These are phyloP conservation scores for Fraxinus americana DNA, from an alignment of 257 asterid genomes.

Conservation along the genomic window DNA sequence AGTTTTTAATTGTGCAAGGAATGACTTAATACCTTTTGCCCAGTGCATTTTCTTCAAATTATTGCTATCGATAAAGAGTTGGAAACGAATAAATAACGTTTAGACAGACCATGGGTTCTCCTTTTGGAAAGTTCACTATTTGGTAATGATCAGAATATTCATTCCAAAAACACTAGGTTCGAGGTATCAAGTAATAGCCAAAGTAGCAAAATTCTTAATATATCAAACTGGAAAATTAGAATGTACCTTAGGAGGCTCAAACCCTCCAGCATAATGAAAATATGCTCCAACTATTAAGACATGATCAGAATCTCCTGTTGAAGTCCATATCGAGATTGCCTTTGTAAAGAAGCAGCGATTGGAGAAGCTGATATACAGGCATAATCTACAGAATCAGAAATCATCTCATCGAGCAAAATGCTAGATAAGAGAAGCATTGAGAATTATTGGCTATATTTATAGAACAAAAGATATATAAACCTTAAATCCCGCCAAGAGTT, in stretches of 20 bases:
- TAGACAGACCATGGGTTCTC: neutral
- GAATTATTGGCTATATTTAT: constrained; percentile 15
- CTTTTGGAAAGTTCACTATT: neutral
- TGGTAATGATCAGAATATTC: neutral
- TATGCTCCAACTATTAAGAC: constrained; percentile 88
- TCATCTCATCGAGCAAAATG: neutral
- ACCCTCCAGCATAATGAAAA: constrained; percentile 97
- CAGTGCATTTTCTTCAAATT: neutral
- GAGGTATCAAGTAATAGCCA: neutral
- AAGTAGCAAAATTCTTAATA: constrained; percentile 3
- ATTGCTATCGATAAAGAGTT: neutral
- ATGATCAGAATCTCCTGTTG: constrained; percentile 94
- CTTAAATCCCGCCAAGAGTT: constrained; percentile 3
- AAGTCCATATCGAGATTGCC: constrained; percentile 96
- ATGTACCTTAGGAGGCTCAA: constrained; percentile 90
- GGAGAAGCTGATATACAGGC: constrained; percentile 63
- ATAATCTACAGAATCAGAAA: constrained; percentile 25
- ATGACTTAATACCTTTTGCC: neutral
- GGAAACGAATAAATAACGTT: neutral
- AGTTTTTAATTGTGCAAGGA: neutral
- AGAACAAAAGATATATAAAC: constrained; percentile 7
- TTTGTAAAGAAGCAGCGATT: constrained; percentile 97
- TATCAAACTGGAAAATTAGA: neutral
- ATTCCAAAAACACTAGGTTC: neutral
- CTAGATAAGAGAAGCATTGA: neutral